Evolutionary conservation across 768 basidiomycete species (phyloP).

Genomic region (Russula foetens): DNA sequence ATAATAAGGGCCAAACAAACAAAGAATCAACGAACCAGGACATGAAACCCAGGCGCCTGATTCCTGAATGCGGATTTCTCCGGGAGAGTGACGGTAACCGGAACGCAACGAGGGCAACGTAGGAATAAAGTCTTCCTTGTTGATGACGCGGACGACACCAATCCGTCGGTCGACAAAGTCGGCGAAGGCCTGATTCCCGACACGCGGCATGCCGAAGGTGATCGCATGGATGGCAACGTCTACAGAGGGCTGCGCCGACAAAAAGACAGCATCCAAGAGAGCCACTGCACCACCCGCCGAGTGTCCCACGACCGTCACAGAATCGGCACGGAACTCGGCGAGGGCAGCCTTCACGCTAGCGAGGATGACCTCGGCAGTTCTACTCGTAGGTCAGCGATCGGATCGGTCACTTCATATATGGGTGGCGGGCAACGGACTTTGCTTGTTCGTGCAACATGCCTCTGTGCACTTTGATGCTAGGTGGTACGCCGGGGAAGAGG

Average conservation of each 20-base stretch:
- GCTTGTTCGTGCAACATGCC: neutral
- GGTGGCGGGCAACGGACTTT: neutral
- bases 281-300: too few relatives aligned
- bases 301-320: too few relatives aligned
- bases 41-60: slow-evolving; percentile 1
- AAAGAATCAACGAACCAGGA: neutral
- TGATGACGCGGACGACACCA: slow-evolving; percentile 12
- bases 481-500: neutral
- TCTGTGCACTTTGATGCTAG: neutral
- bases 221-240: slow-evolving; percentile 20
- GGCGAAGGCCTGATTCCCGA: slow-evolving; percentile 43
- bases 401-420: too few relatives aligned
- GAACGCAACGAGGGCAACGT: slow-evolving; percentile 7
- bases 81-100: slow-evolving; percentile 16
- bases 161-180: neutral
- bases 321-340: too few relatives aligned
- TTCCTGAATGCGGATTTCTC: slow-evolving; percentile 18
- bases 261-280: neutral
- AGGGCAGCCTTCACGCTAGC: too few relatives aligned
- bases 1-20: neutral
- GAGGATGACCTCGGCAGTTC: too few relatives aligned
- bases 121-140: slow-evolving; percentile 19
- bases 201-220: slow-evolving; percentile 44
- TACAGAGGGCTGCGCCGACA: neutral
- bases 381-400: too few relatives aligned